phyloP scores from a whole-genome alignment of 768 basidiomycete genomes.

The Lactarius pseudohatsudake region DNA sequence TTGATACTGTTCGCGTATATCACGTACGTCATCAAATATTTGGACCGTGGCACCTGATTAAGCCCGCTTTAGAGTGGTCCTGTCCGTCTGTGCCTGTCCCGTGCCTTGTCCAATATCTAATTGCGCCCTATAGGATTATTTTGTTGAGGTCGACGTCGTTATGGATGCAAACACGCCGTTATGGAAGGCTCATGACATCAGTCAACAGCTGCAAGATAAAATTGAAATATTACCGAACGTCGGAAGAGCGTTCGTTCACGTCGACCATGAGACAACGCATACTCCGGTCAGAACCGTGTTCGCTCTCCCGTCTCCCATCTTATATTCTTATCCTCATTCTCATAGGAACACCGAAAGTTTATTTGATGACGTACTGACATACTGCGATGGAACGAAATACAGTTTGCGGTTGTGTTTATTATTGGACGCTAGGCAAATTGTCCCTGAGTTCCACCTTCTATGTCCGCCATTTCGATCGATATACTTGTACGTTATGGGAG shows the following conservation, averaged over 20 bases:
- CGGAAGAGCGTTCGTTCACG: slow-evolving; percentile 91
- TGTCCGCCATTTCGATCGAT: neutral
- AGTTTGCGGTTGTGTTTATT: neutral
- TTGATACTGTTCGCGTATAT: slow-evolving; percentile 93
- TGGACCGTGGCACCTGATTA: neutral
- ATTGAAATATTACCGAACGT: slow-evolving; percentile 88
- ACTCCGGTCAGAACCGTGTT: slow-evolving; percentile 45
- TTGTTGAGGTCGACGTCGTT: slow-evolving; percentile 94
- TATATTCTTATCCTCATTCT: neutral
- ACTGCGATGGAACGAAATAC: neutral
- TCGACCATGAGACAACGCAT: slow-evolving; percentile 93
- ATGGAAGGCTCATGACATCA: slow-evolving; percentile 84
- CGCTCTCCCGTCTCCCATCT: slow-evolving; percentile 9
- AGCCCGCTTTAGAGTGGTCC: slow-evolving; percentile 59
- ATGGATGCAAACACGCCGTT: slow-evolving; percentile 87
- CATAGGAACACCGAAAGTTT: slow-evolving; percentile 48
- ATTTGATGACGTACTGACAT: slow-evolving; percentile 22
- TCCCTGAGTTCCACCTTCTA: neutral
- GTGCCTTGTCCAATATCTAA: slow-evolving; percentile 5
- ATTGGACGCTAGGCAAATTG: neutral
- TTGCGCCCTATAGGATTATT: slow-evolving; percentile 60
- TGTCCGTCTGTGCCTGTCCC: slow-evolving; percentile 39
- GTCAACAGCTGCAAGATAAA: slow-evolving; percentile 83
- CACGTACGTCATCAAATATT: slow-evolving; percentile 53
- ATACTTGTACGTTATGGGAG: neutral